Percentiles rank a stretch among this genome's conserved stretches.
These are phyloP conservation scores for Trametes cingulata DNA, from an alignment of 768 basidiomycete species.

Conservation along the genomic window DNA sequence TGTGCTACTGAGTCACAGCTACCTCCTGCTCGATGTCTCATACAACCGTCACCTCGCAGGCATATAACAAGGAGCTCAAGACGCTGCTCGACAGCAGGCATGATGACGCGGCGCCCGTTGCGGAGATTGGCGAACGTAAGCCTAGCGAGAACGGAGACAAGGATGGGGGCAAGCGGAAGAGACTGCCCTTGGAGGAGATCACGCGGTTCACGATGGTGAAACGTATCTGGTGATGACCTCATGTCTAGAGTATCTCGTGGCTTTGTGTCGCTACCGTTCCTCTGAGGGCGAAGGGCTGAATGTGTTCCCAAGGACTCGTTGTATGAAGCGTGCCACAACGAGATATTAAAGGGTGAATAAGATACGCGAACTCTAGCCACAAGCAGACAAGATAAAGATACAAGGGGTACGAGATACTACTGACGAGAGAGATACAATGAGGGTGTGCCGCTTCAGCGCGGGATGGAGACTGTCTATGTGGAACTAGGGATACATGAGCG, in stretches of 20 bases:
- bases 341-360: not conserved
- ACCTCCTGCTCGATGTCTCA: not conserved
- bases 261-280: too few species aligned
- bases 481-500: conserved; percentile 4
- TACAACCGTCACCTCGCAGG: conserved; percentile 38
- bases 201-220: conserved; percentile 97
- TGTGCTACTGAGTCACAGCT: conserved; percentile 25
- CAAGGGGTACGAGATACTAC: too few species aligned
- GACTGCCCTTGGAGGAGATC: conserved; percentile 81
- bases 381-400: not conserved
- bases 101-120: conserved; percentile 66
- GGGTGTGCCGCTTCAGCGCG: conserved; percentile 1
- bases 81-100: conserved; percentile 63
- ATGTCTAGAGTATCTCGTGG: not conserved
- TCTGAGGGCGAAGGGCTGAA: too few species aligned
- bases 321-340: too few species aligned
- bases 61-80: conserved; percentile 82
- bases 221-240: conserved; percentile 62
- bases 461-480: not conserved
- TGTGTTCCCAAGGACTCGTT: too few species aligned
- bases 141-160: conserved; percentile 18
- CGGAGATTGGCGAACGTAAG: conserved; percentile 70
- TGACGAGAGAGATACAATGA: not conserved
- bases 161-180: conserved; percentile 49
- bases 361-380: not conserved